These are phyloP conservation scores for Phytopythium kandeliae DNA, from an alignment of 352 stramenopile species.

Conservation along the genomic window DNA sequence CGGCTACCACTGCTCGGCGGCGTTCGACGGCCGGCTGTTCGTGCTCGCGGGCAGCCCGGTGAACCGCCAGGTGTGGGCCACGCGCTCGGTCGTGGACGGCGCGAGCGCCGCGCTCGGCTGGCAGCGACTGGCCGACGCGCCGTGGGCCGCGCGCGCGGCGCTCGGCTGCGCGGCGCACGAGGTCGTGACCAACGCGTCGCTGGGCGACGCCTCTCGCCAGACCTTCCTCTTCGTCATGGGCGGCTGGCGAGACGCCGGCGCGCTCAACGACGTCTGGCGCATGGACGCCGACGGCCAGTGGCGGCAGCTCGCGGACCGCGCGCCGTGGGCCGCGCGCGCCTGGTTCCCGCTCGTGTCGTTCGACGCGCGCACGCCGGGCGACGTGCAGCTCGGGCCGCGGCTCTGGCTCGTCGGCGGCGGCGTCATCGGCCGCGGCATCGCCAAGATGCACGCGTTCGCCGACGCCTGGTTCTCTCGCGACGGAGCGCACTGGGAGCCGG, in stretches of 20 bases:
- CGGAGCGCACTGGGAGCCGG: constrained; percentile 39
- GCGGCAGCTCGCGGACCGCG: constrained; percentile 24
- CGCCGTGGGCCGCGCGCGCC: constrained; percentile 61
- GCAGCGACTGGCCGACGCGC: constrained; percentile 34
- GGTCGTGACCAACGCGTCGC: constrained; percentile 39
- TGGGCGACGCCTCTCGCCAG: constrained; percentile 43
- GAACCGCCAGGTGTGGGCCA: constrained; percentile 78
- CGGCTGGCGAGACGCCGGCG: constrained; percentile 51
- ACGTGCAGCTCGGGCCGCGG: constrained; percentile 52
- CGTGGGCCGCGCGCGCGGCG: constrained; percentile 50
- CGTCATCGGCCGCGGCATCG: constrained; percentile 60
- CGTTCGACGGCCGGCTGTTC: constrained; percentile 51
- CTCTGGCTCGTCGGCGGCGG: constrained; percentile 76
- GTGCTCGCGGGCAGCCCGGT: constrained; percentile 73
- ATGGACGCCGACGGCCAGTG: constrained; percentile 44
- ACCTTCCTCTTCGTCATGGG: constrained; percentile 59
- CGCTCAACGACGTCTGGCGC: constrained; percentile 65
- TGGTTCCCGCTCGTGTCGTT: constrained; percentile 78
- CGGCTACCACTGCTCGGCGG: constrained; percentile 70
- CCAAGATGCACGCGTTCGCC: constrained; percentile 66
- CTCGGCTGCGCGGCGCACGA: constrained; percentile 54
- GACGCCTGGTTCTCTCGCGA: constrained; percentile 74
- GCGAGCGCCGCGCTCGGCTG: constrained; percentile 24
- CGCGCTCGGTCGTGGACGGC: constrained; percentile 37
- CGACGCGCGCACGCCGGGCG: constrained; percentile 52